Conservation (phyloP, 192 early-diverging fungal genomes). For the Entophlyctis helioformis region DNA sequence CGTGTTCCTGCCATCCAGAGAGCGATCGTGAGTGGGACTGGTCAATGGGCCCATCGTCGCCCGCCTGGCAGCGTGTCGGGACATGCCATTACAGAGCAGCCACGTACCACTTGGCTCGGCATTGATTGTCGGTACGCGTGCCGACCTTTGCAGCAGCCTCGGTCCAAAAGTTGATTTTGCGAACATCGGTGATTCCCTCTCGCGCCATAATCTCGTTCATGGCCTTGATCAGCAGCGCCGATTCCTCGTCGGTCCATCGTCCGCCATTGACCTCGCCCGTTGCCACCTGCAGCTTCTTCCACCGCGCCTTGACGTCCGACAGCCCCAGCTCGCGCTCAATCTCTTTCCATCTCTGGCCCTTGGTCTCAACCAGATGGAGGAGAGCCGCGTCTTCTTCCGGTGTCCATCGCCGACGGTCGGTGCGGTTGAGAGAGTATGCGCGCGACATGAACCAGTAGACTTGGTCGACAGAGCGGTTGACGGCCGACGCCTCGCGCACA, state of each 20-base stretch:
- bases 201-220: neutral
- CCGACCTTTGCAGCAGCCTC: neutral
- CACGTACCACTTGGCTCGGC: neutral
- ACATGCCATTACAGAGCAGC: too few relatives aligned
- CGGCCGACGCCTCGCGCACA: neutral
- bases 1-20: too few relatives aligned
- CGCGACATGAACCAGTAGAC: too few relatives aligned
- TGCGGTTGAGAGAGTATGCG: neutral
- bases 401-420: neutral
- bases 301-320: neutral
- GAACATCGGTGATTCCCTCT: neutral
- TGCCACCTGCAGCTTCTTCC: neutral
- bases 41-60: too few relatives aligned
- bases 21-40: too few relatives aligned
- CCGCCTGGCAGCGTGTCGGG: too few relatives aligned
- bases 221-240: neutral
- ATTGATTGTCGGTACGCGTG: neutral
- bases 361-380: neutral
- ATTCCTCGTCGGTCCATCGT: neutral
- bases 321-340: neutral
- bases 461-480: neutral
- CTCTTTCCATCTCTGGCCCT: neutral
- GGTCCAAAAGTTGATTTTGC: neutral
- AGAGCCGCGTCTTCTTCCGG: neutral
- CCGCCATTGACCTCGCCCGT: neutral